Evolutionary conservation across 352 stramenopile genomes (phyloP), one percentile per base, ranked within the genome.

Genomic region (Phytophthora pinifolia): DNA sequence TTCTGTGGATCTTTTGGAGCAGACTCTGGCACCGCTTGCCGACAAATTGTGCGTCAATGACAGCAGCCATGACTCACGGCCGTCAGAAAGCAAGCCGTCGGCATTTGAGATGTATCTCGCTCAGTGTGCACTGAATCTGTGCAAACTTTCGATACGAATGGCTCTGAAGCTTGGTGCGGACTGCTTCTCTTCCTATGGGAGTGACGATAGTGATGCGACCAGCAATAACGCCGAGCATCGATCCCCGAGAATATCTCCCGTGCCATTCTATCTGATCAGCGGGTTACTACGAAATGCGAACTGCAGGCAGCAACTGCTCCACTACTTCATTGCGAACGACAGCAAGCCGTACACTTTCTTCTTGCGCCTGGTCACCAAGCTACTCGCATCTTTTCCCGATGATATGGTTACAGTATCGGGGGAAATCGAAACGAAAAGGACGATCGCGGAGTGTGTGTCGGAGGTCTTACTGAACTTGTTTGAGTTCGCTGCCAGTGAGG

Each of bases 301-400:
- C 9, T 89, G 81, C 45, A 61, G 69, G 32, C 44, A 62, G 3
- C 81, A 89, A 38, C 39, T 91, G 6, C 49, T 85, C 10, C 47
- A 57, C 29, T 86, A 86, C 32, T 89, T 89, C 46, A 35, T 83
- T 14, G 56, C 46, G 31, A 88, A 86, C 22, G 66, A 81, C 55
- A 68, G 59, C 46, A 83, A 81, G 20, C 76, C 88, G 44, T 89
- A 74, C 35, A 73, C 74, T 0, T 87, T 87, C 63, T 90, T 91
- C 51, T 43, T 89, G 17, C 76, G 76, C 0, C 31, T 89, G 13
- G 87, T 87, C 75, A 50, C 72, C 8, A 89, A 83, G 54, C 54
- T 91, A 32, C 62, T 90, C 4, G 58, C 64, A 3, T 62, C 71
- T 7, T 88, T 88, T 63, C 54, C 74, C 10, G 60, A 71, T 12